A percentile compares a stretch with the other conserved stretches of the same genome.
Conservation (phyloP, 345 rosid species). For the Aethionema arabicum region DNA sequence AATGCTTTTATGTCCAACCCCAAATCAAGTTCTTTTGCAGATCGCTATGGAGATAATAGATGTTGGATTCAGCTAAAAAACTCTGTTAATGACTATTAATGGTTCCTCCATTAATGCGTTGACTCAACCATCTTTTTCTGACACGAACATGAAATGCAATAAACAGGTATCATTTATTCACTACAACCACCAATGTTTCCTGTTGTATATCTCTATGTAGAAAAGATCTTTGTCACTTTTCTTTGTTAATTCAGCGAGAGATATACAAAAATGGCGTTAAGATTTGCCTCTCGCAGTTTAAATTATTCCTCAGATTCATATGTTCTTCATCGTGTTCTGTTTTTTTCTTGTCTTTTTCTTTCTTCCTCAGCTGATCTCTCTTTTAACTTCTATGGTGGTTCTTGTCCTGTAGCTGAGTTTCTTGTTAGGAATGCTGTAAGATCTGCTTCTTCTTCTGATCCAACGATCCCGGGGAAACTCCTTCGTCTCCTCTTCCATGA, state of each 20-base stretch:
- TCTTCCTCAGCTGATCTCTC: conserved; percentile 39
- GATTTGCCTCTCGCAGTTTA: conserved; percentile 40
- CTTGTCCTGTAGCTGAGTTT: conserved; percentile 68
- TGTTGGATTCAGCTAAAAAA: conserved; percentile 8
- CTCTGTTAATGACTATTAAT: conserved; percentile 5
- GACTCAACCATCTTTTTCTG: conserved; percentile 3
- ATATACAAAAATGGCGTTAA: conserved; percentile 21
- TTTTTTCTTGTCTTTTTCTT: conserved; percentile 24
- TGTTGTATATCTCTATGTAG: neutral
- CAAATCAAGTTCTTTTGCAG: neutral
- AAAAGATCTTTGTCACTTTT: conserved; percentile 7
- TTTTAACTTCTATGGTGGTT: conserved; percentile 60
- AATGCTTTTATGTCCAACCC: neutral
- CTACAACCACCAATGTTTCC: neutral
- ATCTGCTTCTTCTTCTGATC: conserved; percentile 62
- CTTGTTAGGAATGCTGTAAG: conserved; percentile 62
- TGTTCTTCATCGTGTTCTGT: conserved; percentile 18
- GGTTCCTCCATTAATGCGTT: conserved; percentile 22
- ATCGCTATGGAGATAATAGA: neutral
- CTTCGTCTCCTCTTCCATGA: conserved; percentile 82
- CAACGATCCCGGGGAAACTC: conserved; percentile 76
- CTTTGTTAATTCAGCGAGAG: conserved; percentile 2
- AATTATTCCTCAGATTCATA: conserved; percentile 2
- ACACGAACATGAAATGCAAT: conserved; percentile 21
- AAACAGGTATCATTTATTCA: conserved; percentile 12